Evolutionary conservation across 2,329 filamentous ascomycete genomes (phyloP).

Genomic region (Pseudopyrenochaeta lycopersici): DNA sequence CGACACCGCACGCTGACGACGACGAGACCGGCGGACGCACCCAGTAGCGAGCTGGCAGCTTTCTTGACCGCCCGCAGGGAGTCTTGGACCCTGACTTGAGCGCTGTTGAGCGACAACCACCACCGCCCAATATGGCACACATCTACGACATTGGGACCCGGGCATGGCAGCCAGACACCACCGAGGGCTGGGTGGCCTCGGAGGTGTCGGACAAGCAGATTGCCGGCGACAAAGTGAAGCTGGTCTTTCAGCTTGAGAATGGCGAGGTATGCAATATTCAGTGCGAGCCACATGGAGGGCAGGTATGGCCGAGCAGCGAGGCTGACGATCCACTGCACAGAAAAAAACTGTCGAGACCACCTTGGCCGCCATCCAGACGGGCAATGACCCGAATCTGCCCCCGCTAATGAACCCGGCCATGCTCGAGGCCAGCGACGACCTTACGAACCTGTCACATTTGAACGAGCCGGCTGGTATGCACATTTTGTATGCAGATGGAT

Average conservation of each 20-base stretch:
- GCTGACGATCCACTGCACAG: constrained; percentile 57
- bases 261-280: constrained; percentile 73
- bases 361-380: constrained; percentile 76
- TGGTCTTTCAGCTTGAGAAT: constrained; percentile 90
- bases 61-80: constrained; percentile 29
- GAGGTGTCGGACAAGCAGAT: constrained; percentile 88
- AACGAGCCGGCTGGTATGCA: constrained; percentile 93
- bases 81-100: constrained; percentile 36
- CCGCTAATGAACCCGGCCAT: constrained; percentile 98
- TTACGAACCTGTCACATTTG: constrained; percentile 96
- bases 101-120: constrained; percentile 29
- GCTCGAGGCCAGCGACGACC: constrained; percentile 97
- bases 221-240: constrained; percentile 84
- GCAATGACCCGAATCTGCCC: constrained; percentile 80
- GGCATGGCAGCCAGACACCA: constrained; percentile 97
- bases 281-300: not conserved
- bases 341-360: constrained; percentile 82
- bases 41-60: constrained; percentile 26
- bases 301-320: not conserved
- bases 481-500: not conserved
- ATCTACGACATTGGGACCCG: constrained; percentile 95
- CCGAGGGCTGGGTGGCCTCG: constrained; percentile 96
- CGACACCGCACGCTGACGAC: constrained; percentile 31
- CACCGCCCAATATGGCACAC: constrained; percentile 74
- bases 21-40: constrained; percentile 20